Conservation (phyloP, 176 grass and related monocot species). For the Eragrostis nindensis region DNA sequence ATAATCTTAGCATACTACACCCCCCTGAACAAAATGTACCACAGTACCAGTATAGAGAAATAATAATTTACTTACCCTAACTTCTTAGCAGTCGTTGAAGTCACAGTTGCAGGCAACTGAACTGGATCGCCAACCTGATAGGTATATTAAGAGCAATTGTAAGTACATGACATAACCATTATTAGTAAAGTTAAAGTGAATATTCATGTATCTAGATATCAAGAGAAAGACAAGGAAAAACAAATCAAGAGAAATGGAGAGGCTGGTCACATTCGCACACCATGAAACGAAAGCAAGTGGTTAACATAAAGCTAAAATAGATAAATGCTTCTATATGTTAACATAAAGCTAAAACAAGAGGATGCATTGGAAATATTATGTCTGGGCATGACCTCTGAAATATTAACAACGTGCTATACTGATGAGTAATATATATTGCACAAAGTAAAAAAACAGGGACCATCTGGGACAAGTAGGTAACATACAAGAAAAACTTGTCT, state of each 20-base stretch:
- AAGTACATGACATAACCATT: neutral
- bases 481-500: constrained; percentile 98
- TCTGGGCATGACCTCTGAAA: constrained; percentile 1
- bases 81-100: constrained; percentile 75
- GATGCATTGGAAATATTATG: constrained; percentile 10
- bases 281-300: constrained; percentile 18
- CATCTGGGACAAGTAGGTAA: constrained; percentile 24
- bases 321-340: constrained; percentile 19
- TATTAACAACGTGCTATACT: constrained; percentile 23
- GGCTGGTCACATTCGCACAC: neutral
- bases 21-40: neutral
- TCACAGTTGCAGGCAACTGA: constrained; percentile 96
- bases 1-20: constrained; percentile 37
- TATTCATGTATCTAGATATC: constrained; percentile 20
- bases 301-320: constrained; percentile 9
- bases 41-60: neutral
- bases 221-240: neutral
- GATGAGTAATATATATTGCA: constrained; percentile 18
- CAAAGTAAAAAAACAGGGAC: constrained; percentile 21
- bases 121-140: constrained; percentile 89
- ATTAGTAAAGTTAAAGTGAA: constrained; percentile 34
- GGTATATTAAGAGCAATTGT: constrained; percentile 6
- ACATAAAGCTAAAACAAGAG: neutral
- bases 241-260: constrained; percentile 21
- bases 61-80: constrained; percentile 66